Evolutionary conservation across 2,329 filamentous ascomycete genomes (phyloP).

Genomic region (Phyllosticta paracitricarpa): DNA sequence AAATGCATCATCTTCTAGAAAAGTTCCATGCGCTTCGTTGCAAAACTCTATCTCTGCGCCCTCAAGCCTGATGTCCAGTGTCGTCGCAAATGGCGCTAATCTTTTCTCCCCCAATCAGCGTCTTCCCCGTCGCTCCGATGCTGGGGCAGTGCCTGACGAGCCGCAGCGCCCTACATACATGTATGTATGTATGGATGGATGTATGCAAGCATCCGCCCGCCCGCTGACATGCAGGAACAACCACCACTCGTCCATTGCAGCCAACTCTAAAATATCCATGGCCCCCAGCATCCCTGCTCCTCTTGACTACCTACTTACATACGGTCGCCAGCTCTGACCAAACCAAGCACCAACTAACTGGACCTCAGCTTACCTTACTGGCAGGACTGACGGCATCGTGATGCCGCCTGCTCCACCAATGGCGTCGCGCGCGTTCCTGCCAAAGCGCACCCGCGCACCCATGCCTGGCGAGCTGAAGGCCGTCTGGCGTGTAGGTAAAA

Average conservation of each 20-base stretch:
- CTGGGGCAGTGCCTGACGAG: background rate
- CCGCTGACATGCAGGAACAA: background rate
- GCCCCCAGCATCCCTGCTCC: no score
- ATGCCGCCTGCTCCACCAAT: background rate
- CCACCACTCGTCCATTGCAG: background rate
- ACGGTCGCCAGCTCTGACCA: no score
- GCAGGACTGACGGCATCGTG: background rate
- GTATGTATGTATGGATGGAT: no score
- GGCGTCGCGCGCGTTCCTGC: no score
- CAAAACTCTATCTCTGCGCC: background rate
- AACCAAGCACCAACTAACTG: no score
- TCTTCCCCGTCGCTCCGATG: background rate
- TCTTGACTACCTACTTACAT: no score
- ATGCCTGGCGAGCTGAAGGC: background rate
- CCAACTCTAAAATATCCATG: background rate
- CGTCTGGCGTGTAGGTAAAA: background rate
- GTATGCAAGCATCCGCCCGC: background rate
- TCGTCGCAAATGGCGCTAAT: no score
- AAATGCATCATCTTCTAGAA: background rate
- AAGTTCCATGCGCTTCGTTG: background rate
- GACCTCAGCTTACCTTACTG: no score
- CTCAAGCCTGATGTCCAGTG: background rate
- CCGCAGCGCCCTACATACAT: no score
- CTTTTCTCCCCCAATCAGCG: background rate
- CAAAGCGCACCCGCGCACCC: no score